phyloP scores from a whole-genome alignment of 1,284 basidiomycete species.

The Microbotryum saponariae region DNA sequence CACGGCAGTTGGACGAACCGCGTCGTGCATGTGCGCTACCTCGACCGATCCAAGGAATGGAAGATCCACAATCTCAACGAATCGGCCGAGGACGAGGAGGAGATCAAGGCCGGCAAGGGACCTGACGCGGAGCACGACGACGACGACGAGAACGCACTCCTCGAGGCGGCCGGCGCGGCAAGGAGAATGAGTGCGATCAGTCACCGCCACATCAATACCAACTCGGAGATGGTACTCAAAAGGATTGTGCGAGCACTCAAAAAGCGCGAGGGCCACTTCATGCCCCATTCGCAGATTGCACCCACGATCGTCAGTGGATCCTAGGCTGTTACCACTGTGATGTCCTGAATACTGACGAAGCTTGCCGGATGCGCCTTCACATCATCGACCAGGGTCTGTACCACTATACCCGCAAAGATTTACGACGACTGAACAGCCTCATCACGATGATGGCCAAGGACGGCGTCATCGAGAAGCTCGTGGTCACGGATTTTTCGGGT shows the following conservation, averaged over 20 bases:
- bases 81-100: slow-evolving; percentile 14
- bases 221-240: slow-evolving; percentile 25
- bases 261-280: slow-evolving; percentile 14
- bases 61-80: slow-evolving; percentile 10
- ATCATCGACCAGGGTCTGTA: slow-evolving; percentile 20
- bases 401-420: slow-evolving; percentile 52
- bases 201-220: slow-evolving; percentile 26
- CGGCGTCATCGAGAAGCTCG: slow-evolving; percentile 61
- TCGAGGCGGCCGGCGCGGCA: background rate
- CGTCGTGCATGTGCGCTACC: slow-evolving; percentile 37
- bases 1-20: slow-evolving; percentile 35
- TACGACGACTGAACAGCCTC: slow-evolving; percentile 65
- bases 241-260: slow-evolving; percentile 29
- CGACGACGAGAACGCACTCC: slow-evolving; percentile 1
- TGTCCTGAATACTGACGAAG: too few relatives aligned
- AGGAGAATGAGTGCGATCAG: slow-evolving; percentile 29
- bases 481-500: slow-evolving; percentile 3
- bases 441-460: slow-evolving; percentile 61
- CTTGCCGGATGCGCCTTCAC: background rate
- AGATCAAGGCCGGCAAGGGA: slow-evolving; percentile 10
- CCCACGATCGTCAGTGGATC: slow-evolving; percentile 29
- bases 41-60: slow-evolving; percentile 31
- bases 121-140: slow-evolving; percentile 5
- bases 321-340: background rate
- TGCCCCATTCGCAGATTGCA: slow-evolving; percentile 34